phyloP scores from a whole-genome alignment of 2,329 filamentous ascomycete genomes.

The Trichoderma breve region DNA sequence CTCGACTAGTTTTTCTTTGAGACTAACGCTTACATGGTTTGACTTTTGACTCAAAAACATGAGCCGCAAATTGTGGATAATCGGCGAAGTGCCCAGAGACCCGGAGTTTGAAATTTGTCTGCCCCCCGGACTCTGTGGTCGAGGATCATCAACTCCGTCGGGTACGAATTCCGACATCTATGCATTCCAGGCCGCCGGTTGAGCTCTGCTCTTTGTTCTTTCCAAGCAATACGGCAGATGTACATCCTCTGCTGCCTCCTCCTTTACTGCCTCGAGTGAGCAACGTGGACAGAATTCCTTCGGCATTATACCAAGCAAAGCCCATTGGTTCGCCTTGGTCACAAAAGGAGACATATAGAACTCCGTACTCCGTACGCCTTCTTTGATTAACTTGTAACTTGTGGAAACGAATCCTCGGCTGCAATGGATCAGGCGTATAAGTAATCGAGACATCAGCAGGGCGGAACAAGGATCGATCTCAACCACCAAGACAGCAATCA shows the following conservation, averaged over 20 bases:
- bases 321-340: not conserved
- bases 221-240: not conserved
- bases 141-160: not conserved
- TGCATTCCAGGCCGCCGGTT: not conserved
- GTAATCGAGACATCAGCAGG: not conserved
- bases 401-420: not conserved
- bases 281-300: not conserved
- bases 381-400: not conserved
- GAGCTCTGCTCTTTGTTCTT: not conserved
- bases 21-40: not conserved
- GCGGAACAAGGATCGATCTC: not conserved
- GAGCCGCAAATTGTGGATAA: slow-evolving; percentile 3
- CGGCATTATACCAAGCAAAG: not conserved
- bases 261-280: not conserved
- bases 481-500: not conserved
- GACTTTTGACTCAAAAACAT: not conserved
- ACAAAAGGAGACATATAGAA: not conserved
- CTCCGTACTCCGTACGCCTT: not conserved
- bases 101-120: not conserved
- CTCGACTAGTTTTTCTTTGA: not conserved
- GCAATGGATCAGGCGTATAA: not conserved
- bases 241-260: not conserved
- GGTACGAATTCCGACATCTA: not conserved
- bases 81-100: not conserved
- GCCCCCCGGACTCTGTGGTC: not conserved